Evolutionary conservation across 2,329 filamentous ascomycete genomes (phyloP), one percentile per base, ranked within the genome.

Genomic region (Trichoderma endophyticum): DNA sequence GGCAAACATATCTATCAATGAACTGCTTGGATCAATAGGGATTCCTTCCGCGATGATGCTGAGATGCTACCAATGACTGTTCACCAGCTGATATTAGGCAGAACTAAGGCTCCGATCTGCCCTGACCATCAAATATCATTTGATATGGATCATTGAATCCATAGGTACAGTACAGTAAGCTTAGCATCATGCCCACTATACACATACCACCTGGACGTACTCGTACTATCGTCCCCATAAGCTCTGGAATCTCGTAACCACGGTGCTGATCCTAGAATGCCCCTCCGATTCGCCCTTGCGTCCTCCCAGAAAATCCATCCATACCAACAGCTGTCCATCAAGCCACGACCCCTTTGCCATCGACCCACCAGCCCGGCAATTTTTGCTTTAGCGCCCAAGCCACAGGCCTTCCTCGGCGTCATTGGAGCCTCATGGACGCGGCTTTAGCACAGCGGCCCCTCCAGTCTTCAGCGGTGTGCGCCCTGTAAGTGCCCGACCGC

Each of bases 391-490:
- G 48, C 48, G 51, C 36, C 61, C 51, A 39, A 72, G 71, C 71
- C 71, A 72, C 71, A 65, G 36, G 56, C 51, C 11, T 34, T 34
- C 18, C 39, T 48, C 64, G 26, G 71, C 71, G 71, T 72, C 71
- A 70, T 70, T 36, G 18, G 67, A 28, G 48, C 56, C 62, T 71
- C 70, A 71, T 71, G 24, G 36, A 12, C 54, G 48, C 32, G 7
- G 39, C 30, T 56, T n/a, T 21, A 32, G 34, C 28, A 34, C 21
- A 28, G 56, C 70, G 21, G 34, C 65, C 67, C 68, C 60, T 71
- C 68, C 54, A 64, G 57, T 57, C 71, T 65, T 48, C 71, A 72
- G 71, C 71, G 66, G 71, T 72, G 71, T 72, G 71, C 61, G 64
- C 71, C 71, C 71, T 70, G 65, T 54, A 70, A 56, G 34, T 34